A percentile compares a stretch with the other conserved stretches of the same genome.
These are phyloP conservation scores for Thuja plicata DNA, from an alignment of 83 land plant genomes.

Conservation along the genomic window DNA sequence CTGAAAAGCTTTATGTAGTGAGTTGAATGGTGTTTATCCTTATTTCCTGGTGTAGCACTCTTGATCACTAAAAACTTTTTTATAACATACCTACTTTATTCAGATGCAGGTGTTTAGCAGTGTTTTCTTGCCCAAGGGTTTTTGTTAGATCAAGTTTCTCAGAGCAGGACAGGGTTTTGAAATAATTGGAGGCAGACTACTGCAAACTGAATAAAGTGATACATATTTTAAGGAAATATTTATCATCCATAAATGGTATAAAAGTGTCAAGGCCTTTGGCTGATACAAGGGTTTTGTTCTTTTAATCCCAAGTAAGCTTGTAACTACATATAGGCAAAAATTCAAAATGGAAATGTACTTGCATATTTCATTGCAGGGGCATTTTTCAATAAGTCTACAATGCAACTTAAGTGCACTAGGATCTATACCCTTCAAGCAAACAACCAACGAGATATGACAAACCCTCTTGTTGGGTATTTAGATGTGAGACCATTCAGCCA, in stretches of 20 bases:
- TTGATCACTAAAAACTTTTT: background rate
- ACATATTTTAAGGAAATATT: background rate
- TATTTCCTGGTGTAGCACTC: background rate
- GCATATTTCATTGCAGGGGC: background rate
- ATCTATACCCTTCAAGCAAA: background rate
- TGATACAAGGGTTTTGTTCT: background rate
- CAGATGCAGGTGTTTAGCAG: background rate
- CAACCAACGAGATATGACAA: background rate
- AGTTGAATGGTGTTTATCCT: background rate
- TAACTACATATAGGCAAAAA: background rate
- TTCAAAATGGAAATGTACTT: background rate
- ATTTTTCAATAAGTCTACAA: background rate
- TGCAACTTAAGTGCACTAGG: background rate
- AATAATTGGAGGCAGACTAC: background rate
- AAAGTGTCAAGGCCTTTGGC: background rate
- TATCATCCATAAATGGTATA: background rate
- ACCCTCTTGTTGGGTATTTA: background rate
- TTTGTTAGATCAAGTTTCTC: background rate
- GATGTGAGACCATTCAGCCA: background rate
- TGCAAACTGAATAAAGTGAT: background rate
- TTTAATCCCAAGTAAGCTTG: background rate
- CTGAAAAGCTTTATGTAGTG: background rate
- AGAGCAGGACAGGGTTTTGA: background rate
- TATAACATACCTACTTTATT: background rate
- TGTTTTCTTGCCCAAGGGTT: background rate